Base-by-base conservation (phyloP, 1,284 basidiomycete genomes). In the Ceratobasidium sp. region DNA sequence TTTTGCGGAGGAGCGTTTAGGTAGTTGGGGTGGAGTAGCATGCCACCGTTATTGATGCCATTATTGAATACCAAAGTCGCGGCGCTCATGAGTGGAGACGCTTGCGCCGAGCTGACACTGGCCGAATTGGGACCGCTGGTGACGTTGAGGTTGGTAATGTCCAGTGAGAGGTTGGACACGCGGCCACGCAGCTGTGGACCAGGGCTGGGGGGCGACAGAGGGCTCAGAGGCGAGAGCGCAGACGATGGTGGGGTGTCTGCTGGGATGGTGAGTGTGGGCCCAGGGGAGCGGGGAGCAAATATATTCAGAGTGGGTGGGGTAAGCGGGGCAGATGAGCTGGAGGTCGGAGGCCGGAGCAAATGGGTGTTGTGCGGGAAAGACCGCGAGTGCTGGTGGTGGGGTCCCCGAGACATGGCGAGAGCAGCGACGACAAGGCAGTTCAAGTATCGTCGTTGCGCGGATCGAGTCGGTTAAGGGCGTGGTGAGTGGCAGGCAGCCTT, bases 331-430 rank as follows among this genome's bases (percentile, higher is more conserved):
- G 42, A 57, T 4, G 53, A 57, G 8, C 40, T 40, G 40, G 58
- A 27, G 42, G 34, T 29, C 7, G 54, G 45, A 5, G 40, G 20
- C 22, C 58, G 45, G 45, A 50, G 45, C n/a, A n/a, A n/a, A 38
- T 64, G 58, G n/a, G 58, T 64, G 32, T 64, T 64, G 47, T 64
- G 58, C 42, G 58, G 58, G 34, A 64, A 64, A 31, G 58, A 64
- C 12, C 58, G 58, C 45, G 58, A 64, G 47, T 64, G 58, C 58
- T 64, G 58, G 40, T 64, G 58, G 47, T 64, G 58, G 58, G 58
- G 58, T n/a, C 32, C 29, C 17, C 58, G 43, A 13, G 58, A 64
- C 58, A 64, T 64, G 43, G 32, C 35, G 29, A 38, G 54, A 38
- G 31, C 47, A 31, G 29, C 4, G 20, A 25, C 6, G 32, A 15